phyloP scores from a whole-genome alignment of 768 basidiomycete species.

The Trametes maxima region DNA sequence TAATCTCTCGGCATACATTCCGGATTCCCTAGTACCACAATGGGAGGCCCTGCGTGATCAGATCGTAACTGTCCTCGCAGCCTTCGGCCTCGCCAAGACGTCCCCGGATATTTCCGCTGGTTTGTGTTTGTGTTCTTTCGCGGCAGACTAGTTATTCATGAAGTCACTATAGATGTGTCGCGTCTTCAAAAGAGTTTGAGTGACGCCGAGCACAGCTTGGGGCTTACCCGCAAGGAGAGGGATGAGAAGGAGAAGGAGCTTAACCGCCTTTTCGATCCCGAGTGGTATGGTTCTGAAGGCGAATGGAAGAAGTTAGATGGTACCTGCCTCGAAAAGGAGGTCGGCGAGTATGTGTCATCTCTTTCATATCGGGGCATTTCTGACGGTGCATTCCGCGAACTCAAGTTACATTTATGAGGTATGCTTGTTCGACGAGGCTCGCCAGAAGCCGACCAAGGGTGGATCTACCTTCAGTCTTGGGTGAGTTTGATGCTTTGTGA shows the following conservation, averaged over 20 bases:
- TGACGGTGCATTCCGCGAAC: neutral
- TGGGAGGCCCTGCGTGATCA: conserved; percentile 69
- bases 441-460: conserved; percentile 85
- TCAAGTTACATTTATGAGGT: conserved; percentile 90
- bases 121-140: conserved; percentile 22
- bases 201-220: conserved; percentile 64
- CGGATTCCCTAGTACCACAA: conserved; percentile 72
- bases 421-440: conserved; percentile 87
- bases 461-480: conserved; percentile 79
- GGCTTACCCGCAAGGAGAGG: conserved; percentile 52
- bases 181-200: conserved; percentile 63
- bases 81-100: conserved; percentile 58
- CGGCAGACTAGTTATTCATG: neutral
- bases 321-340: conserved; percentile 75
- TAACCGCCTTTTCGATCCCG: conserved; percentile 61
- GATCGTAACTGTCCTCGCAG: conserved; percentile 62
- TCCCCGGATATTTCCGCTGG: conserved; percentile 45
- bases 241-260: conserved; percentile 59
- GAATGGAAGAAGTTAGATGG: conserved; percentile 97
- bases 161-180: conserved; percentile 49
- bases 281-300: conserved; percentile 75
- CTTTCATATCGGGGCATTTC: neutral
- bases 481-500: conserved; percentile 45
- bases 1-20: conserved; percentile 79
- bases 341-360: conserved; percentile 77